phyloP scores from a whole-genome alignment of 495 filamentous ascomycete species.

The Aspergillus coremiiformis region DNA sequence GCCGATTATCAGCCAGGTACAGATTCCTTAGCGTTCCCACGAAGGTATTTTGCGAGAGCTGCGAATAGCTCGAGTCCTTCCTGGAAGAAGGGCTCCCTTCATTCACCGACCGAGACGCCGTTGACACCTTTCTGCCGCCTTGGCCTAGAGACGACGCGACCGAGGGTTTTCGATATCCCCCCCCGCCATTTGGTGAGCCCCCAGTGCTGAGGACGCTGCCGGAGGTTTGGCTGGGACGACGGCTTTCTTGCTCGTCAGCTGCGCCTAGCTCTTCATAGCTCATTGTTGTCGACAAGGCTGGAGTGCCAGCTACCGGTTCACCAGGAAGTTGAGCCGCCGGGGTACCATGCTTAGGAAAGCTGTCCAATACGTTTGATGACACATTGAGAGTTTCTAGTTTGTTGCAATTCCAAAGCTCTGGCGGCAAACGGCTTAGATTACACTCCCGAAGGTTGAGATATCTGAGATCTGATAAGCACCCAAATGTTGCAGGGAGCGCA shows the following conservation, averaged over 20 bases:
- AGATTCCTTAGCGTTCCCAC: conserved; percentile 74
- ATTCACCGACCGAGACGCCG: conserved; percentile 59
- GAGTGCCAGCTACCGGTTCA: conserved; percentile 38
- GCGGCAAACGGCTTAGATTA: conserved; percentile 78
- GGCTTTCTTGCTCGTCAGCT: conserved; percentile 53
- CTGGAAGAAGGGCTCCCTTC: conserved; percentile 56
- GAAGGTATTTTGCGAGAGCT: conserved; percentile 72
- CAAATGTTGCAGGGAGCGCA: conserved; percentile 76
- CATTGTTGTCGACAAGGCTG: conserved; percentile 48
- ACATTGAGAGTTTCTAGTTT: conserved; percentile 88
- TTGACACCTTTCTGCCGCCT: conserved; percentile 72
- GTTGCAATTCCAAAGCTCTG: conserved; percentile 87
- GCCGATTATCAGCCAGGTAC: conserved; percentile 84
- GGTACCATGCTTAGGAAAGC: conserved; percentile 77
- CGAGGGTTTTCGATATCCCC: conserved; percentile 66
- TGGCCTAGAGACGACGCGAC: conserved; percentile 70
- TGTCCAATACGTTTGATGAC: conserved; percentile 84
- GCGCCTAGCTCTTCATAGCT: conserved; percentile 71
- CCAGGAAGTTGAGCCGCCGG: conserved; percentile 51
- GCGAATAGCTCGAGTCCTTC: conserved; percentile 82
- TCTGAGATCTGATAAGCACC: conserved; percentile 72
- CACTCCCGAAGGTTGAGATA: conserved; percentile 86
- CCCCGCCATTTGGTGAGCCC: conserved; percentile 52
- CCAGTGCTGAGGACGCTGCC: conserved; percentile 65
- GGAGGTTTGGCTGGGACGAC: conserved; percentile 81